phyloP scores from a whole-genome alignment of 2,329 filamentous ascomycete species.

The Beauveria sp. region DNA sequence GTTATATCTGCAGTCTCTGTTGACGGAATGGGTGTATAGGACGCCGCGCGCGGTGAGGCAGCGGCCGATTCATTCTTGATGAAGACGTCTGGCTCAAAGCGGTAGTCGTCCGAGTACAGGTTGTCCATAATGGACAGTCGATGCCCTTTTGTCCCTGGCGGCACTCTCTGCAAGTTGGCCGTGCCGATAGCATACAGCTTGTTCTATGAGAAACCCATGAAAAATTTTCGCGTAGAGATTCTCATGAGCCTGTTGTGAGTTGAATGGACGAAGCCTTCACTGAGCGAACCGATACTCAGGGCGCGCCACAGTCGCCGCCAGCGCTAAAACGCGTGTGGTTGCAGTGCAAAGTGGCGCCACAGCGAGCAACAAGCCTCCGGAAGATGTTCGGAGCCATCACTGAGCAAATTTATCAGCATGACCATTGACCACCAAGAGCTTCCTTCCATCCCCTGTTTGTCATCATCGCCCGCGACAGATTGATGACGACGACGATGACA shows the following conservation, averaged over 20 bases:
- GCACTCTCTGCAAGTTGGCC: not conserved
- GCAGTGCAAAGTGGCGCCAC: constrained; percentile 5
- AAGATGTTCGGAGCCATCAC: constrained; percentile 9
- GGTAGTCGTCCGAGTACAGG: constrained; percentile 5
- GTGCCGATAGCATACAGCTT: not conserved
- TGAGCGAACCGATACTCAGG: not conserved
- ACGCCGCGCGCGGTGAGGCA: constrained; percentile 14
- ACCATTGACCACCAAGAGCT: not conserved
- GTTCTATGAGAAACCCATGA: not conserved
- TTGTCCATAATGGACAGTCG: not conserved
- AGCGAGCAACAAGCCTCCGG: not conserved
- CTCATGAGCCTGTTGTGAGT: not conserved
- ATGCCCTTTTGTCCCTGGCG: not conserved
- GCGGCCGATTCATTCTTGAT: constrained; percentile 8
- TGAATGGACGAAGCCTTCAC: not conserved
- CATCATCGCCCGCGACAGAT: not conserved
- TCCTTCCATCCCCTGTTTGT: not conserved
- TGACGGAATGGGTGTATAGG: constrained; percentile 23
- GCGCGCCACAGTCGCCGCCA: not conserved
- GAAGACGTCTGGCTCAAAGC: constrained; percentile 5
- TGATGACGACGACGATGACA: not conserved
- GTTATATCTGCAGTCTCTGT: constrained; percentile 21
- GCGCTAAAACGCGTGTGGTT: not conserved
- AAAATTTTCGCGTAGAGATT: not conserved
- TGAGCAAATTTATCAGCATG: constrained; percentile 7